Evolutionary conservation across 1,139 yeast genomes (phyloP).

Genomic region (Hansenula anomala): DNA sequence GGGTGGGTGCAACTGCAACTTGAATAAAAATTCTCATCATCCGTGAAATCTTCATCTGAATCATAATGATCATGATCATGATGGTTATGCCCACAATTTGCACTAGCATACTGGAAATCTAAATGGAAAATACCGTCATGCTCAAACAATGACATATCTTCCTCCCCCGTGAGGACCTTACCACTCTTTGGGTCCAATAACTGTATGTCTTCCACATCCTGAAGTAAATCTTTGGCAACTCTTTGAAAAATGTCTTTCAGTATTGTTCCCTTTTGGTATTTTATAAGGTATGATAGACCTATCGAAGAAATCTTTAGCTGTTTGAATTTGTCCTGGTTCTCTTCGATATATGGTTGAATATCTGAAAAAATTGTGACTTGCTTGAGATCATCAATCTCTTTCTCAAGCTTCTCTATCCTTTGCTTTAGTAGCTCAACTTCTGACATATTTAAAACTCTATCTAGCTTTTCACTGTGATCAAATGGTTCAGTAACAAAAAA

Average conservation of each 20-base stretch:
- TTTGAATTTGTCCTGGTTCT: constrained; percentile 13
- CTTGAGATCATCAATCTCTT: constrained; percentile 16
- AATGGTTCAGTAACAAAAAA: too few relatives aligned
- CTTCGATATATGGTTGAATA: constrained; percentile 18
- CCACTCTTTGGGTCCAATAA: constrained; percentile 17
- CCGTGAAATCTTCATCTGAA: constrained; percentile 18
- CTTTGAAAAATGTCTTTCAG: constrained; percentile 12
- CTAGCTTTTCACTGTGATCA: too few relatives aligned
- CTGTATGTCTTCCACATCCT: constrained; percentile 12
- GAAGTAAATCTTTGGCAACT: constrained; percentile 17
- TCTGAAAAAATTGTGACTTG: constrained; percentile 20
- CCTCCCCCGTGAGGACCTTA: constrained; percentile 10
- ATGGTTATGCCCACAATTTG: constrained; percentile 10
- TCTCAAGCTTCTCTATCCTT: constrained; percentile 14
- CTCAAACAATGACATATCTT: constrained; percentile 10
- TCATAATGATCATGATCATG: constrained; percentile 9
- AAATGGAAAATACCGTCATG: constrained; percentile 12
- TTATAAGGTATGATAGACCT: constrained; percentile 13
- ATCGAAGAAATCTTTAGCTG: constrained; percentile 14
- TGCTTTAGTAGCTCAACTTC: constrained; percentile 4
- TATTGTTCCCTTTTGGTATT: constrained; percentile 11
- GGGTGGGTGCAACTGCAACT: constrained; percentile 21
- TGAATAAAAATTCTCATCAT: constrained; percentile 20
- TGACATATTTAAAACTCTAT: too few relatives aligned
- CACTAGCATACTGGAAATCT: constrained; percentile 15